Evolutionary conservation across 495 filamentous ascomycete genomes (phyloP).

Genomic region (Hypoxylon intermedium): DNA sequence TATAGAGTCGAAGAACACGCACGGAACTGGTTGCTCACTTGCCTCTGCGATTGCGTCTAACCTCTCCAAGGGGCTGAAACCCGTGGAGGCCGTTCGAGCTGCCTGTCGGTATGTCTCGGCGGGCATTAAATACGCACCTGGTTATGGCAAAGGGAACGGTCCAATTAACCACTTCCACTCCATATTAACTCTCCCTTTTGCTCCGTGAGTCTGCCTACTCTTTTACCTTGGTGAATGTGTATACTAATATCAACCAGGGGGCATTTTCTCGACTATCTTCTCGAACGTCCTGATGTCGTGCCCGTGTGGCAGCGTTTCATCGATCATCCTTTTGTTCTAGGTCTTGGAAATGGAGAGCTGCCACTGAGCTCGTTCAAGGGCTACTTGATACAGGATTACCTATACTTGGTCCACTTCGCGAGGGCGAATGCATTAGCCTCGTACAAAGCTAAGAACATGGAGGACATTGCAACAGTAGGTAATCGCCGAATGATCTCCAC

Average conservation of each 20-base stretch:
- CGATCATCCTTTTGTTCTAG: constrained; percentile 78
- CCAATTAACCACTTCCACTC: constrained; percentile 97
- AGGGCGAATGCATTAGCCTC: constrained; percentile 81
- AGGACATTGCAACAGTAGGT: constrained; percentile 70
- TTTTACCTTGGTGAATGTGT: constrained; percentile 7
- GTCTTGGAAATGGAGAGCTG: constrained; percentile 76
- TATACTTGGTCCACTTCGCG: constrained; percentile 89
- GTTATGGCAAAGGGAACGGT: constrained; percentile 80
- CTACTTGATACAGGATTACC: constrained; percentile 88
- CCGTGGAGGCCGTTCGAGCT: constrained; percentile 68
- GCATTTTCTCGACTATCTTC: constrained; percentile 81
- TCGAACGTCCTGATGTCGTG: constrained; percentile 76
- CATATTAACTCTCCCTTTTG: constrained; percentile 76
- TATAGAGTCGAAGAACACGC: constrained; percentile 77
- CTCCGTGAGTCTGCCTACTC: constrained; percentile 66
- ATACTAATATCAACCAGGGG: constrained; percentile 59
- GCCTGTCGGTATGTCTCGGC: constrained; percentile 83
- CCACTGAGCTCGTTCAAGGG: constrained; percentile 77
- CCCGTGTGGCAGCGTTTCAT: constrained; percentile 74
- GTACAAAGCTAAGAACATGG: constrained; percentile 78
- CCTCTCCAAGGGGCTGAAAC: constrained; percentile 66
- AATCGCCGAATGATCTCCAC: background rate
- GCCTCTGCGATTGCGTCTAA: constrained; percentile 94
- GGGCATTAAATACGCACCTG: constrained; percentile 77
- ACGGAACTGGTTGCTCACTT: constrained; percentile 94